Percentiles rank a stretch among this genome's conserved stretches.
phyloP scores from a whole-genome alignment of 305 asterid genomes.

The Fraxinus dipetala region DNA sequence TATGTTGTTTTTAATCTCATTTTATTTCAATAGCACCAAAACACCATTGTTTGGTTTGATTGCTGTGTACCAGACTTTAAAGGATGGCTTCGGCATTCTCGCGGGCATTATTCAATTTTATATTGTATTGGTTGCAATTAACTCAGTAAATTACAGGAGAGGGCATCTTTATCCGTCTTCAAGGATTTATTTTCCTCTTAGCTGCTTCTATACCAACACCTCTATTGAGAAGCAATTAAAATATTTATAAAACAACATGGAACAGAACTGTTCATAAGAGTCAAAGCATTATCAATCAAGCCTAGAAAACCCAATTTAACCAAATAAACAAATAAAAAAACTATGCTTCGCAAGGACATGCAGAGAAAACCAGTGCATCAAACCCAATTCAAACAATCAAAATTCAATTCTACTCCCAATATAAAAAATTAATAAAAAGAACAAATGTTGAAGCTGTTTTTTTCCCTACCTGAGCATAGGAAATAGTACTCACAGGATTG shows the following conservation, averaged over 20 bases:
- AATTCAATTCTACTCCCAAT: neutral
- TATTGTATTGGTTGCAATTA: neutral
- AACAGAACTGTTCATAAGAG: neutral
- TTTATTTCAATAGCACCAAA: neutral
- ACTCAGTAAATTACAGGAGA: neutral
- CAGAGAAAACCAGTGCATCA: neutral
- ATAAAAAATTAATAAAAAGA: neutral
- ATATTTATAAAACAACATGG: neutral
- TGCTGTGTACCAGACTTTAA: neutral
- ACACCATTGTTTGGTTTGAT: neutral
- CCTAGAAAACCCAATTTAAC: neutral
- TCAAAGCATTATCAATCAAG: neutral
- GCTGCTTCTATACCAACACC: neutral
- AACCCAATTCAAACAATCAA: neutral
- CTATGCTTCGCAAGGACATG: neutral
- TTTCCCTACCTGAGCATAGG: constrained; percentile 70
- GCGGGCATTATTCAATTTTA: neutral
- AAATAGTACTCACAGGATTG: constrained; percentile 70
- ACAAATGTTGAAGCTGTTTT: neutral
- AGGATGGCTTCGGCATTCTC: neutral
- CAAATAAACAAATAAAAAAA: neutral
- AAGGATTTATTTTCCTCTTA: neutral
- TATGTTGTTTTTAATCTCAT: neutral
- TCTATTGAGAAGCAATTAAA: neutral
- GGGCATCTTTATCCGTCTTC: neutral